Percentiles rank a stretch among this genome's conserved stretches.
Conservation (phyloP, 2,329 filamentous ascomycete genomes). For the Xylariaceae sp. region DNA sequence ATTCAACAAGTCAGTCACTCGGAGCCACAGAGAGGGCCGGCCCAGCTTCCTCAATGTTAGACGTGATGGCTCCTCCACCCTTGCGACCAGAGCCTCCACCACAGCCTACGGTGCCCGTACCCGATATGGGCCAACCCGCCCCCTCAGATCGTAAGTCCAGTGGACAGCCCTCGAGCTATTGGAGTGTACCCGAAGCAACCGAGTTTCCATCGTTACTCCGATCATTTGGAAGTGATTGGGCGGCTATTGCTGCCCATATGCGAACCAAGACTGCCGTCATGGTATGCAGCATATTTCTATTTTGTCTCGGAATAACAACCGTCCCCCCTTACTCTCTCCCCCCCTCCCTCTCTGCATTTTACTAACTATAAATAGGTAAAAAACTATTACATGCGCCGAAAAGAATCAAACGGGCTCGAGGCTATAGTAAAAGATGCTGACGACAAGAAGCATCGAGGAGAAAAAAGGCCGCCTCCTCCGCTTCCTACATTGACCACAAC, state of each 20-base stretch:
- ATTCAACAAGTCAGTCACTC: conserved; percentile 28
- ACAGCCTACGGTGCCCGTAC: conserved; percentile 44
- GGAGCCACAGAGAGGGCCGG: conserved; percentile 26
- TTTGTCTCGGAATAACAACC: neutral
- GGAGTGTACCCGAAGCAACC: conserved; percentile 75
- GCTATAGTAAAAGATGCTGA: conserved; percentile 56
- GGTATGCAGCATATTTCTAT: conserved; percentile 45
- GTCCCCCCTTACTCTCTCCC: too few relatives aligned
- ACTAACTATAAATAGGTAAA: conserved; percentile 49
- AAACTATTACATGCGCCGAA: conserved; percentile 61
- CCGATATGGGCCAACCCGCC: conserved; percentile 43
- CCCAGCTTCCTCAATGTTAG: conserved; percentile 38
- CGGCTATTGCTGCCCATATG: conserved; percentile 70
- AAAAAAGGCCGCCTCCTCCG: conserved; percentile 56
- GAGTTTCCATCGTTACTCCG: conserved; percentile 69
- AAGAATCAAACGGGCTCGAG: conserved; percentile 59
- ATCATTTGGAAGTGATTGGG: conserved; percentile 76
- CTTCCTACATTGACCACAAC: conserved; percentile 42
- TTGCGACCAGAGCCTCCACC: conserved; percentile 50
- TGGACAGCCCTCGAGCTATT: conserved; percentile 70
- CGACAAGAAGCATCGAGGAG: conserved; percentile 48
- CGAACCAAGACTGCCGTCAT: conserved; percentile 81
- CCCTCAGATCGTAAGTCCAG: conserved; percentile 48
- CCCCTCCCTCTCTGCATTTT: neutral
- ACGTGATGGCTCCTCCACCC: conserved; percentile 53